Conservation (phyloP, 2,329 filamentous ascomycete genomes). For the Fusarium bactridioides region DNA sequence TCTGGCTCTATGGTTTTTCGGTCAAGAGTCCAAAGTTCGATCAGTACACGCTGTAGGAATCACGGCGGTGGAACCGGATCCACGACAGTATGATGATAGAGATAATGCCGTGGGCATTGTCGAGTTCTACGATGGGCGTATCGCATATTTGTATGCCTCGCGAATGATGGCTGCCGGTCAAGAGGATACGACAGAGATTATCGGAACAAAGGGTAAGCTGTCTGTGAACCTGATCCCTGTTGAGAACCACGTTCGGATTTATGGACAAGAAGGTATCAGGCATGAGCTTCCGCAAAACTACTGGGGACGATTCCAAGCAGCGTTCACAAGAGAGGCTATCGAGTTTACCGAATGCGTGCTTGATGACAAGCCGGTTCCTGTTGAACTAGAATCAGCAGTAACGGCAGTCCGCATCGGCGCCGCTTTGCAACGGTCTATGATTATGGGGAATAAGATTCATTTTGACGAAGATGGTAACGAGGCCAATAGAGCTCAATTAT, state of each 20-base stretch:
- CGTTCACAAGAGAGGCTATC: constrained; percentile 69
- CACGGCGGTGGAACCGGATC: constrained; percentile 40
- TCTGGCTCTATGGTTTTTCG: constrained; percentile 44
- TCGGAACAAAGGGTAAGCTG: constrained; percentile 71
- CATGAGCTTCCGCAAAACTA: constrained; percentile 69
- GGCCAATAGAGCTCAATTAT: background rate
- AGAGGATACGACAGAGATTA: constrained; percentile 72
- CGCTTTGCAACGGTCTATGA: constrained; percentile 65
- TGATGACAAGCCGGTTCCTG: constrained; percentile 61
- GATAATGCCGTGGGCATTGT: constrained; percentile 60
- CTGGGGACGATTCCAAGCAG: constrained; percentile 68
- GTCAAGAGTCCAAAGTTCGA: constrained; percentile 39
- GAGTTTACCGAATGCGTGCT: constrained; percentile 68
- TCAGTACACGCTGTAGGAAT: constrained; percentile 43
- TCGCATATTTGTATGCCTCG: constrained; percentile 70
- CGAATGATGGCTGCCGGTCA: constrained; percentile 75
- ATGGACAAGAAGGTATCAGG: constrained; percentile 56
- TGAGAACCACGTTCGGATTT: constrained; percentile 62
- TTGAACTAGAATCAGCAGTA: constrained; percentile 65
- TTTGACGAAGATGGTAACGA: constrained; percentile 56
- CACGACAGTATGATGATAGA: constrained; percentile 40
- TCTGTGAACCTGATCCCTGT: constrained; percentile 63
- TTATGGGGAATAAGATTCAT: constrained; percentile 62
- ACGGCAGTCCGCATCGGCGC: constrained; percentile 67
- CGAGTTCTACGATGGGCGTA: constrained; percentile 69